Percentiles rank a stretch among this genome's conserved stretches.
phyloP scores from a whole-genome alignment of 768 basidiomycete genomes.

The Rhizopogon sp. region DNA sequence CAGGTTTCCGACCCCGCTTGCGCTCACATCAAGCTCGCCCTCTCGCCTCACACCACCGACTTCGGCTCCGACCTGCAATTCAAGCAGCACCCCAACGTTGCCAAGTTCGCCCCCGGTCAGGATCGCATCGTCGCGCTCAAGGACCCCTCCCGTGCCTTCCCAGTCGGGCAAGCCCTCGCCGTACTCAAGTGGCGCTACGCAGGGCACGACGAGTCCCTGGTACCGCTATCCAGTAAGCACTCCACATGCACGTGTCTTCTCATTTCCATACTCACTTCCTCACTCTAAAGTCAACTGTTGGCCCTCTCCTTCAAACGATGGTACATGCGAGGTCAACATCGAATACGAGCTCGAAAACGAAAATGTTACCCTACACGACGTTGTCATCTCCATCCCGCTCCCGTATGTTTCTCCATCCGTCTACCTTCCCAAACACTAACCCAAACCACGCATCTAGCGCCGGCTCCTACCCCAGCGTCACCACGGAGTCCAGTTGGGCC shows the following conservation, averaged over 20 bases:
- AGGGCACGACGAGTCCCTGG: conserved; percentile 86
- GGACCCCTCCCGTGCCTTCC: conserved; percentile 79
- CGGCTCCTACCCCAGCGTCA: conserved; percentile 83
- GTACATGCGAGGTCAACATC: conserved; percentile 91
- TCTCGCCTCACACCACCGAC: conserved; percentile 51
- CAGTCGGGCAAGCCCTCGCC: conserved; percentile 78
- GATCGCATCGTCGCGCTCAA: conserved; percentile 76
- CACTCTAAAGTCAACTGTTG: conserved; percentile 80
- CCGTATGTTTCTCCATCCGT: conserved; percentile 52
- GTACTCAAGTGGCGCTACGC: conserved; percentile 92
- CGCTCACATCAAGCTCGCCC: conserved; percentile 64
- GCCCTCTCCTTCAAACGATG: conserved; percentile 89
- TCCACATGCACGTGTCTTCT: neutral
- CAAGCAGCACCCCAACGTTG: conserved; percentile 96
- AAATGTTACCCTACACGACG: conserved; percentile 73
- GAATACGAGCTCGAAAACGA: conserved; percentile 96
- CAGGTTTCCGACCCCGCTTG: conserved; percentile 73
- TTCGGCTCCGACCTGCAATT: conserved; percentile 78
- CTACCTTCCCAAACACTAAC: neutral
- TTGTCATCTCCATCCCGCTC: conserved; percentile 87
- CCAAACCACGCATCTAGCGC: conserved; percentile 34
- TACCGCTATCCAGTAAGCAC: conserved; percentile 83
- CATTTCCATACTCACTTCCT: neutral
- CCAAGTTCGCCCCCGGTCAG: conserved; percentile 69
- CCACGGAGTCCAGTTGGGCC: conserved; percentile 73